A percentile compares a stretch with the other conserved stretches of the same genome.
These are phyloP conservation scores for Avena sativa DNA, from an alignment of 176 grass and related monocot genomes.

Conservation along the genomic window DNA sequence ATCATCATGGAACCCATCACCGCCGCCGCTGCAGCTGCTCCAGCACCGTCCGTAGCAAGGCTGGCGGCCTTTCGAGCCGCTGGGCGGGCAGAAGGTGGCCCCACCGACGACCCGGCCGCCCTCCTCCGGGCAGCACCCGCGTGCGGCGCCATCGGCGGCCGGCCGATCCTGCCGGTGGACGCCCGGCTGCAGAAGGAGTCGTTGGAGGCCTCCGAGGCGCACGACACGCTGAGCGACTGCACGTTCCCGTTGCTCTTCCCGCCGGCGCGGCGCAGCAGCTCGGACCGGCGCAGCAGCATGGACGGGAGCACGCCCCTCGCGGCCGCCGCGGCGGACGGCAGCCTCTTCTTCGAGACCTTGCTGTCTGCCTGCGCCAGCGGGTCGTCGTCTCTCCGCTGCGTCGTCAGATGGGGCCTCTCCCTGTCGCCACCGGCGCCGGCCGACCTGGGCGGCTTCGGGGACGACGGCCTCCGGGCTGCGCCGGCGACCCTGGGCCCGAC, in stretches of 20 bases:
- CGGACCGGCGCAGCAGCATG: slow-evolving; percentile 54
- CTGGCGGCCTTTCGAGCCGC: slow-evolving; percentile 24
- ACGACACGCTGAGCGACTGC: slow-evolving; percentile 78
- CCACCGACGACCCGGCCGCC: slow-evolving; percentile 47
- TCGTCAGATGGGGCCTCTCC: background rate
- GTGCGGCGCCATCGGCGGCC: background rate
- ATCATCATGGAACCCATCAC: slow-evolving; percentile 13
- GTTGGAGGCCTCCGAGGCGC: slow-evolving; percentile 79
- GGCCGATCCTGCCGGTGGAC: slow-evolving; percentile 81
- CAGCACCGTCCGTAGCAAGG: background rate
- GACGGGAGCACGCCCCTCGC: slow-evolving; percentile 39
- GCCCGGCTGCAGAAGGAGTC: slow-evolving; percentile 92
- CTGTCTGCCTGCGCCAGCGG: background rate
- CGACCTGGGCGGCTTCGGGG: slow-evolving; percentile 4
- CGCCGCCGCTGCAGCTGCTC: background rate
- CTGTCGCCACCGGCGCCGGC: background rate
- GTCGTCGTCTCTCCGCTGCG: background rate
- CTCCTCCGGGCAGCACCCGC: slow-evolving; percentile 28
- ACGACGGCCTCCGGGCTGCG: slow-evolving; percentile 33
- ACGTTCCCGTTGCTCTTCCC: slow-evolving; percentile 2
- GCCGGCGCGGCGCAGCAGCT: slow-evolving; percentile 46
- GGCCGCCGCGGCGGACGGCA: background rate
- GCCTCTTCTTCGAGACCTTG: slow-evolving; percentile 18
- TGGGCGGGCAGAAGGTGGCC: slow-evolving; percentile 27
- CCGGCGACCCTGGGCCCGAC: slow-evolving; percentile 17